Percentiles rank a stretch among this genome's conserved stretches.
These are phyloP conservation scores for Terfezia claveryi DNA, from an alignment of 495 filamentous ascomycete species.

Conservation along the genomic window DNA sequence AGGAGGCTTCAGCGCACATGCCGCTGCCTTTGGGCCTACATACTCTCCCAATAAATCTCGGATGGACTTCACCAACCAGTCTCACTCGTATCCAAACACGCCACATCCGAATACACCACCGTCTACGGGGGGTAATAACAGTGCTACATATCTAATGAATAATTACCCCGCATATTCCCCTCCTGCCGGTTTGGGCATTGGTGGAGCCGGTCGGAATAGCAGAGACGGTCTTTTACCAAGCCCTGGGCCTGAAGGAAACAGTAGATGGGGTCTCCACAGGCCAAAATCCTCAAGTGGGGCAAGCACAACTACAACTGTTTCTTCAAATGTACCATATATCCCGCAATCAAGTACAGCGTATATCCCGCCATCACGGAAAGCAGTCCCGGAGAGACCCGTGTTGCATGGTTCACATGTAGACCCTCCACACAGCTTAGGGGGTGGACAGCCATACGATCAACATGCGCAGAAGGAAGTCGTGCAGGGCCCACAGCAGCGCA, in stretches of 20 bases:
- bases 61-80: background rate
- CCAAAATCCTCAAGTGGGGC: background rate
- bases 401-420: background rate
- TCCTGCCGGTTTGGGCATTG: background rate
- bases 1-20: background rate
- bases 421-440: background rate
- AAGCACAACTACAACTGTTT: too few relatives aligned
- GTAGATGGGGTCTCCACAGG: background rate
- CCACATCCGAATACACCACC: background rate
- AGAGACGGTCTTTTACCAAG: background rate
- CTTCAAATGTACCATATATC: too few relatives aligned
- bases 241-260: background rate
- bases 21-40: background rate
- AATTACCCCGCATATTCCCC: background rate
- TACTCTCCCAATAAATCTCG: background rate
- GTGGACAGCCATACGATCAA: background rate
- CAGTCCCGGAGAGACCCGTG: background rate
- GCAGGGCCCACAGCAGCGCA: background rate
- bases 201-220: background rate
- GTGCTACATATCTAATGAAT: background rate
- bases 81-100: background rate
- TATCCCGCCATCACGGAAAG: background rate
- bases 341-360: background rate
- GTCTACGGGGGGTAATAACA: background rate
- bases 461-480: too few relatives aligned